These are phyloP conservation scores for Apiospora saccharicola DNA, from an alignment of 2,329 filamentous ascomycete genomes.

Conservation along the genomic window DNA sequence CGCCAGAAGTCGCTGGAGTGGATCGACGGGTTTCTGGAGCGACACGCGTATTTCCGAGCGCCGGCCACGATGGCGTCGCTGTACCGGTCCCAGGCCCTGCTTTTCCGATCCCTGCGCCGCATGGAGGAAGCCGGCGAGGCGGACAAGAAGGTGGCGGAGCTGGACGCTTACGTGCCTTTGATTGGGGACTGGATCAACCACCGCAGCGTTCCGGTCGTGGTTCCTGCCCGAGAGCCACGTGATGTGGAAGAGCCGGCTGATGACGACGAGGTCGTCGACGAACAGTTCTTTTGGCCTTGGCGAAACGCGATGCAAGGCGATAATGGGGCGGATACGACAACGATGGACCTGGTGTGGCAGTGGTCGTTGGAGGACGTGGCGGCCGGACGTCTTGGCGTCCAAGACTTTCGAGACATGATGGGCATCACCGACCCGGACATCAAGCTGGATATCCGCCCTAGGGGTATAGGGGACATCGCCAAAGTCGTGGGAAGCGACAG, in stretches of 20 bases:
- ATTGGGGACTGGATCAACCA: not conserved
- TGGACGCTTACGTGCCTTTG: not conserved
- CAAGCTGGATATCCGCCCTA: not conserved
- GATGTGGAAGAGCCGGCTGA: not conserved
- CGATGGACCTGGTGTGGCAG: not conserved
- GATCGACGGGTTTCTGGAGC: not conserved
- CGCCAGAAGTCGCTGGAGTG: not conserved
- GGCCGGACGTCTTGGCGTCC: not conserved
- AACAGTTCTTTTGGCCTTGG: conserved; percentile 11
- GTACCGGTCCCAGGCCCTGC: not conserved
- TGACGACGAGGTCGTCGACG: not conserved
- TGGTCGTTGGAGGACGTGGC: not conserved
- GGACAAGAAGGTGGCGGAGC: not conserved
- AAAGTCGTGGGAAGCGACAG: not conserved
- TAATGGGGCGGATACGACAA: not conserved
- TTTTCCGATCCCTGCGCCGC: not conserved
- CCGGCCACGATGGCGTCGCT: not conserved
- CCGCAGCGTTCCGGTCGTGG: not conserved
- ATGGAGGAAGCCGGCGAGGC: not conserved
- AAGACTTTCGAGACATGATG: not conserved
- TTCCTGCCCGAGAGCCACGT: not conserved
- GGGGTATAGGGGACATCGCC: not conserved
- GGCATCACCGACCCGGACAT: not conserved
- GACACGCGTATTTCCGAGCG: not conserved
- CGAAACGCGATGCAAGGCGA: not conserved